Percentiles rank a stretch among this genome's conserved stretches.
Conservation (phyloP, 148 eudicot species). For the Rhododendron ovatum region DNA sequence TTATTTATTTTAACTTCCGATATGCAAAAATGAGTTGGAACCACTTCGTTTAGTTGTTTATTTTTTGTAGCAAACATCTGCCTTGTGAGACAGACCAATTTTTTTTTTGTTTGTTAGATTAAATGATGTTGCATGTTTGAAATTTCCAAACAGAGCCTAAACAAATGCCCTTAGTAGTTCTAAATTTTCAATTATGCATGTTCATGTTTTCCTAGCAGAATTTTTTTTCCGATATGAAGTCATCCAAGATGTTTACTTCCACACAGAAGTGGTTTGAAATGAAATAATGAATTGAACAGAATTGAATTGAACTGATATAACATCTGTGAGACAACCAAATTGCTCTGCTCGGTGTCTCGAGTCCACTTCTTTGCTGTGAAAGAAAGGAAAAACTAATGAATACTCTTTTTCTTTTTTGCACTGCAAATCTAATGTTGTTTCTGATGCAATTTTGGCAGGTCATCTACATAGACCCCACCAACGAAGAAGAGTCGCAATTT, state of each 20-base stretch:
- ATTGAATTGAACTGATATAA: not conserved
- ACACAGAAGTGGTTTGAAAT: not conserved
- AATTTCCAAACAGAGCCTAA: not conserved
- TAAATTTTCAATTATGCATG: not conserved
- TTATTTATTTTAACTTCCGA: too few species aligned
- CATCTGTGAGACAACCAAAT: not conserved
- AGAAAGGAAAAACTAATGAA: not conserved
- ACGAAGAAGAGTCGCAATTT: constrained; percentile 45
- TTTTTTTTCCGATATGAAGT: not conserved
- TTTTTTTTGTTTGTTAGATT: too few species aligned
- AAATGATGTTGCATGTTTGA: too few species aligned
- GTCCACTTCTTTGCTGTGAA: not conserved
- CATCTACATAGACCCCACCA: constrained; percentile 63
- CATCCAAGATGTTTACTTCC: not conserved
- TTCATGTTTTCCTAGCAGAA: not conserved
- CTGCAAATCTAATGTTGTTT: not conserved
- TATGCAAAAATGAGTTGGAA: too few species aligned
- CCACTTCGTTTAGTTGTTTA: too few species aligned
- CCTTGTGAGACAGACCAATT: too few species aligned
- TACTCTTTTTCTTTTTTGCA: not conserved
- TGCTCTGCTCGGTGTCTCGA: not conserved
- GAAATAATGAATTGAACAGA: not conserved
- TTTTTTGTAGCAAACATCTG: too few species aligned
- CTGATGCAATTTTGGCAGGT: constrained; percentile 39
- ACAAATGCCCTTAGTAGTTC: not conserved